Evolutionary conservation across 768 basidiomycete genomes (phyloP).

Genomic region (Lactifluus subvellereus): DNA sequence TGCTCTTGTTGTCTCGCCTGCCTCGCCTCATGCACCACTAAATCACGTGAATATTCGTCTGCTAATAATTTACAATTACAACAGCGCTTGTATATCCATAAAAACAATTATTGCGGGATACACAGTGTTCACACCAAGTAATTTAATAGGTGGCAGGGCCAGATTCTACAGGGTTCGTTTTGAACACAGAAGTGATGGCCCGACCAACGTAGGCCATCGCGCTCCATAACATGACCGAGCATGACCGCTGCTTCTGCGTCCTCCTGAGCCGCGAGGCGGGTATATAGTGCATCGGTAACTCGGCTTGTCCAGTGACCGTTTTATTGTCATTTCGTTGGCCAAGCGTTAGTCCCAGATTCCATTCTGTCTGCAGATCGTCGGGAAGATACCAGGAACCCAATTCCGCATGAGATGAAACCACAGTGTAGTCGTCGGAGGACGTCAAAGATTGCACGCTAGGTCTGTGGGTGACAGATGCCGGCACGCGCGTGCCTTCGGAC

Average conservation of each 20-base stretch:
- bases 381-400: conserved; percentile 18
- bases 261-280: conserved; percentile 17
- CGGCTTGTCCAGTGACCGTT: neutral
- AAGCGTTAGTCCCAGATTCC: conserved; percentile 1
- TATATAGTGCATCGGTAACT: conserved; percentile 20
- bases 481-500: conserved; percentile 13
- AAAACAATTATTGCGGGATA: neutral
- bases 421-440: conserved; percentile 7
- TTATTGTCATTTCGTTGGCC: conserved; percentile 3
- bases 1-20: too few relatives aligned
- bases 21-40: neutral
- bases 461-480: conserved; percentile 11
- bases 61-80: conserved; percentile 12
- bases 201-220: conserved; percentile 14
- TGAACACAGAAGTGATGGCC: conserved; percentile 13
- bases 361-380: conserved; percentile 10
- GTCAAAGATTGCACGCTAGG: conserved; percentile 19
- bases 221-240: conserved; percentile 16
- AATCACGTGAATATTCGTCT: conserved; percentile 11
- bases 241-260: conserved; percentile 16
- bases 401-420: conserved; percentile 14
- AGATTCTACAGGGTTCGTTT: conserved; percentile 4
- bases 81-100: neutral
- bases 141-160: neutral
- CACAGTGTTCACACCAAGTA: neutral